Conservation (phyloP, 2,329 filamentous ascomycete genomes). For the Nannizziopsis arthrosporioides region DNA sequence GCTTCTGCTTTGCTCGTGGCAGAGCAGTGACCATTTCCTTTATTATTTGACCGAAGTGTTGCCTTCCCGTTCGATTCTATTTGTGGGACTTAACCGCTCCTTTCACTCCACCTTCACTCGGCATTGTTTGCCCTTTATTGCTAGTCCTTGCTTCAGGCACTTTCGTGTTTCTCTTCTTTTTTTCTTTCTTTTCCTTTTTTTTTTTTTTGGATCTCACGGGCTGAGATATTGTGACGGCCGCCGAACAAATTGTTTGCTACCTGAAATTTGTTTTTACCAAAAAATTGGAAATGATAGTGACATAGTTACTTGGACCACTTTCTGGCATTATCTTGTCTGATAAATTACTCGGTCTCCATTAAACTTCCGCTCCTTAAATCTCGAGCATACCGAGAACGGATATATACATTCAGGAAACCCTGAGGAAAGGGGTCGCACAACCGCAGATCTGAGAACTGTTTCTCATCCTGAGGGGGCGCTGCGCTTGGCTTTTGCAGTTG, state of each 20-base stretch:
- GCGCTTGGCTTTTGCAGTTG: too few relatives aligned
- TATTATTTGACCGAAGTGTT: too few relatives aligned
- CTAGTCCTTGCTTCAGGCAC: neutral
- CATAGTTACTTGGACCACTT: constrained; percentile 36
- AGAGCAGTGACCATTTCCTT: too few relatives aligned
- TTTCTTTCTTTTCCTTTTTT: neutral
- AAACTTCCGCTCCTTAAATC: too few relatives aligned
- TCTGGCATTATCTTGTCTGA: constrained; percentile 54
- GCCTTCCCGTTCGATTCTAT: neutral
- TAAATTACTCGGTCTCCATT: constrained; percentile 24
- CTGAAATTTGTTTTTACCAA: neutral
- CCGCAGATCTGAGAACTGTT: too few relatives aligned
- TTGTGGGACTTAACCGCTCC: neutral
- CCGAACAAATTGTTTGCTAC: constrained; percentile 1
- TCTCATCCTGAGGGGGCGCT: too few relatives aligned
- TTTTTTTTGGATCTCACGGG: constrained; percentile 6
- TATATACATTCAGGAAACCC: too few relatives aligned
- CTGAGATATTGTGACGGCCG: constrained; percentile 8
- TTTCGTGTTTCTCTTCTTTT: neutral
- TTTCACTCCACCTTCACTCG: neutral
- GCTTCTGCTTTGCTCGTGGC: constrained; percentile 1
- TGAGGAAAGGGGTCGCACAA: too few relatives aligned
- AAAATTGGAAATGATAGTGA: constrained; percentile 3
- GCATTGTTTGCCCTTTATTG: neutral
- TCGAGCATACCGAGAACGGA: too few relatives aligned